These are phyloP conservation scores for Anthracocystis walkeri DNA, from an alignment of 1,284 basidiomycete genomes.

Conservation along the genomic window DNA sequence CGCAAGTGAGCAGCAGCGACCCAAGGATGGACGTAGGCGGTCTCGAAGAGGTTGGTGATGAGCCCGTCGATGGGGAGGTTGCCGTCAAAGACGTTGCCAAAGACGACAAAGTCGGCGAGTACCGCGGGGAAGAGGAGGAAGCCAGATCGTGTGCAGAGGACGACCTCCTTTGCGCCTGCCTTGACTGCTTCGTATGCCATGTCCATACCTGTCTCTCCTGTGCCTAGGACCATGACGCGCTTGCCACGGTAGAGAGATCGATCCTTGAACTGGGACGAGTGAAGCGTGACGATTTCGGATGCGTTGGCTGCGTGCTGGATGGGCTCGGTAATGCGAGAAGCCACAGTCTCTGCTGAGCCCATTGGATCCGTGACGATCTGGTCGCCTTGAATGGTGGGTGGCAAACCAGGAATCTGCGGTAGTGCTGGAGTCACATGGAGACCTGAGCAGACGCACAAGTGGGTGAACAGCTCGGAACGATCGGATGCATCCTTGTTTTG, in stretches of 20 bases:
- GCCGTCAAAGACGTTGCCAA: conserved; percentile 73
- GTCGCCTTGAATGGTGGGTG: conserved; percentile 37
- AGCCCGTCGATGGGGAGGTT: conserved; percentile 76
- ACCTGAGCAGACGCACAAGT: conserved; percentile 57
- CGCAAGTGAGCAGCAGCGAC: conserved; percentile 75
- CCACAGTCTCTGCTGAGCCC: conserved; percentile 25
- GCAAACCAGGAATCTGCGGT: conserved; percentile 53
- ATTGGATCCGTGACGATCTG: conserved; percentile 34
- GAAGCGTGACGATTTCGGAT: conserved; percentile 53
- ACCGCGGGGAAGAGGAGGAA: conserved; percentile 76
- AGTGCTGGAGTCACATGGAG: conserved; percentile 55
- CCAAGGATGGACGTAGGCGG: conserved; percentile 72
- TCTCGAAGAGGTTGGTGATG: conserved; percentile 75
- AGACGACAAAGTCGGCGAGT: conserved; percentile 76
- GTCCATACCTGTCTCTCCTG: conserved; percentile 79
- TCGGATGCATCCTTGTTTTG: not conserved
- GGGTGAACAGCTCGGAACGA: conserved; percentile 44
- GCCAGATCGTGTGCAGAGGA: conserved; percentile 74
- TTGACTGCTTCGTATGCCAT: conserved; percentile 74
- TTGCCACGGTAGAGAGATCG: conserved; percentile 56
- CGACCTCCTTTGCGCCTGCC: conserved; percentile 74
- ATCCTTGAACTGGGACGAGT: conserved; percentile 59
- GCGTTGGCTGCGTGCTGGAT: conserved; percentile 32
- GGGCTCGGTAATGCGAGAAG: conserved; percentile 32
- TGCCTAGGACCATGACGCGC: conserved; percentile 57